Evolutionary conservation across 2,329 filamentous ascomycete genomes (phyloP), one percentile per base, ranked within the genome.

Genomic region (Leptodontidium sp.): DNA sequence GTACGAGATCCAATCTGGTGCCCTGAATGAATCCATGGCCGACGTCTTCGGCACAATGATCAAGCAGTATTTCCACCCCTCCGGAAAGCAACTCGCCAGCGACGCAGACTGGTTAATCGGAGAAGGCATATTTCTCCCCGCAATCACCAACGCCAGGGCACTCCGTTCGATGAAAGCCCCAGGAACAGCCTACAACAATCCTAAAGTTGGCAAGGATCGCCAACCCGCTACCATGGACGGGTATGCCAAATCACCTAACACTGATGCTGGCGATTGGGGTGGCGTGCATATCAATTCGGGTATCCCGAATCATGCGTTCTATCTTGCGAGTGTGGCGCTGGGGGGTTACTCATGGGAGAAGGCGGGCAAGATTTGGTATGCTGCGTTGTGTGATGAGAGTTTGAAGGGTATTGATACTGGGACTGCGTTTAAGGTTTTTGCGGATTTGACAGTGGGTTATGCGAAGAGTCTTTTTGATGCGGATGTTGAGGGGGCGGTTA

Each of bases 1-100:
- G 62, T 88, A 88, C 73, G 72, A 77, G n/a, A 82, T 80, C 47
- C 83, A 88, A 75, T 78, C 83, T 15, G 86, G 86, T 21, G 86
- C 86, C 15, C 79, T 88, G 49, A 88, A 88, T 68, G 86, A 88
- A 76, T 84, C 86, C 71, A 72, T 88, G 40, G 84, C 86, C 0
- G 86, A 88, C 71, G 83, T 84, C 1, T 88, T 88, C 72, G 86
- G 85, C 68, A 82, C 85, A 76, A 87, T 88, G 84, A 78, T 85
- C 68, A 86, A 88, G 79, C 86, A 88, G 76, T 82, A 81, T 71
- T 80, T 81, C 9, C 79, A 85, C 64, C 70, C 84, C 26, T 81
- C 84, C 72, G 81, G 78, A 11, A 68, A 67, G 40, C 70, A 72
- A 45, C 69, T 66, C 9, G 79, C 83, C 0, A 79, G 79, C 4